A percentile compares a stretch with the other conserved stretches of the same genome.
Conservation (phyloP, 1,284 basidiomycete genomes). For the Sporisorium iseilematis-ciliati region DNA sequence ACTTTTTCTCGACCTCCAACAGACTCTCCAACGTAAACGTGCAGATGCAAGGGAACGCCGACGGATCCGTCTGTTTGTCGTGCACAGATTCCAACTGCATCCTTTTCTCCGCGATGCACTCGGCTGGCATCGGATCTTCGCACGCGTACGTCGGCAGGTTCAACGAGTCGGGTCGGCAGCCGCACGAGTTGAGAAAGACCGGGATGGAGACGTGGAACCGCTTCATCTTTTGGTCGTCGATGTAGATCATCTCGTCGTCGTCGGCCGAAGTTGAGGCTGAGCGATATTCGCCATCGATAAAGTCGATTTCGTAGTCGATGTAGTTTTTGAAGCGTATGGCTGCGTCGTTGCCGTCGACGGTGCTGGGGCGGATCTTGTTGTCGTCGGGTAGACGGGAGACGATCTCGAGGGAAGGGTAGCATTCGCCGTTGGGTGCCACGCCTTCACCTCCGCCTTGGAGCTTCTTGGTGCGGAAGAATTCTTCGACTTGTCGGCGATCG, state of each 20-base stretch:
- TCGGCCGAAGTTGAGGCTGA: background rate
- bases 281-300: slow-evolving; percentile 37
- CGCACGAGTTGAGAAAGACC: slow-evolving; percentile 30
- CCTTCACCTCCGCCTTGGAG: slow-evolving; percentile 25
- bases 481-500: slow-evolving; percentile 18
- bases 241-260: slow-evolving; percentile 20
- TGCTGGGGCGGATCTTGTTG: slow-evolving; percentile 31
- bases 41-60: slow-evolving; percentile 38
- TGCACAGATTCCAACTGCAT: slow-evolving; percentile 9
- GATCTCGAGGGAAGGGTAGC: slow-evolving; percentile 29
- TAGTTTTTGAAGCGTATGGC: slow-evolving; percentile 31
- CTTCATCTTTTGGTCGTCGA: slow-evolving; percentile 42
- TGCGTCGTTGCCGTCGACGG: slow-evolving; percentile 36
- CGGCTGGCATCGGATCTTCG: slow-evolving; percentile 30
- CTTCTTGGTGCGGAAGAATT: slow-evolving; percentile 18
- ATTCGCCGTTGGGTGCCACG: slow-evolving; percentile 16
- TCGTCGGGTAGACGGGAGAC: slow-evolving; percentile 32
- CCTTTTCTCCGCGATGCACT: slow-evolving; percentile 11
- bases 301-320: slow-evolving; percentile 44
- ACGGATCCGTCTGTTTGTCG: slow-evolving; percentile 25
- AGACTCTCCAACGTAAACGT: slow-evolving; percentile 26
- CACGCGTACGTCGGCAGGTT: slow-evolving; percentile 36
- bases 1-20: slow-evolving; percentile 34
- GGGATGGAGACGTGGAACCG: slow-evolving; percentile 35
- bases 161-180: slow-evolving; percentile 33